Evolutionary conservation across 176 grass and related monocot genomes (phyloP).

Genomic region (Rhynchospora tenuis): DNA sequence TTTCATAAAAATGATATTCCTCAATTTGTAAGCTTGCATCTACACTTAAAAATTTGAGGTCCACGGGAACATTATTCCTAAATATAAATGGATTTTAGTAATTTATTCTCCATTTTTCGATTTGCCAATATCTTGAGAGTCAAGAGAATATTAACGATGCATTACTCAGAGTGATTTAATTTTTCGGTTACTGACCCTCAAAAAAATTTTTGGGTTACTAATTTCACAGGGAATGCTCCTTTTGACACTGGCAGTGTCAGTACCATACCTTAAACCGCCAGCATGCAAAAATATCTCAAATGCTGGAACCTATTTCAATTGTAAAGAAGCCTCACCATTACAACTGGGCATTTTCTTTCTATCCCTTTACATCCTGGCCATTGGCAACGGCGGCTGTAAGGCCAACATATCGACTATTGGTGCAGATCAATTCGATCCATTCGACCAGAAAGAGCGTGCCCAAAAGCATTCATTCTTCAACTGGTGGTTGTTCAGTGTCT

Average conservation of each 20-base stretch:
- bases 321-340: slow-evolving; percentile 17
- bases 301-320: not conserved
- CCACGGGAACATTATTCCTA: too few species aligned
- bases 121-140: too few species aligned
- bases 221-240: slow-evolving; percentile 34
- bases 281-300: not conserved
- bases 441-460: slow-evolving; percentile 25
- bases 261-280: slow-evolving; percentile 25
- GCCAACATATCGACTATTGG: slow-evolving; percentile 49
- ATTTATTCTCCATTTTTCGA: too few species aligned
- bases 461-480: slow-evolving; percentile 51
- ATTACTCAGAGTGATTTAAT: too few species aligned
- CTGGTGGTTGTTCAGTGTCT: slow-evolving; percentile 55
- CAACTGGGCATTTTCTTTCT: slow-evolving; percentile 39
- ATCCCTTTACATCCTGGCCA: slow-evolving; percentile 30
- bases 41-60: too few species aligned
- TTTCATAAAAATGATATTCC: too few species aligned
- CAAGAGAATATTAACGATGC: too few species aligned
- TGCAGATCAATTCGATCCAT: slow-evolving; percentile 45
- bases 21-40: too few species aligned
- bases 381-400: slow-evolving; percentile 34
- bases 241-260: slow-evolving; percentile 25
- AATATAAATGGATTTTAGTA: too few species aligned
- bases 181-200: too few species aligned
- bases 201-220: too few species aligned